Conservation (phyloP, 78 protist species). For the Dictyostelium brefeldianum region DNA sequence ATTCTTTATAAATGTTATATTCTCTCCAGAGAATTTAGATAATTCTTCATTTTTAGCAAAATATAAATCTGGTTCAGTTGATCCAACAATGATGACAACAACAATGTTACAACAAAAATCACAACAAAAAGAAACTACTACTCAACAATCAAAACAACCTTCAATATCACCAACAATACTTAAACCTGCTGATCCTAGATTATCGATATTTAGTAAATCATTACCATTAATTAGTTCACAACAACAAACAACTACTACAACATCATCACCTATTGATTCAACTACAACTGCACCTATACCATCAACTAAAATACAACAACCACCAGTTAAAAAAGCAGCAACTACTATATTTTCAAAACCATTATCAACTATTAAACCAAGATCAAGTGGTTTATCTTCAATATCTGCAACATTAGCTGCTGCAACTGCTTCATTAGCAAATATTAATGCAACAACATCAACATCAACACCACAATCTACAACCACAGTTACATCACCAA, state of each 20-base stretch:
- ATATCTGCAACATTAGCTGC: conserved; percentile 8
- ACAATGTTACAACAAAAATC: not conserved
- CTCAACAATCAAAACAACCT: not conserved
- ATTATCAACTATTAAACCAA: not conserved
- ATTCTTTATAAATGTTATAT: not conserved
- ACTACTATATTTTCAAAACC: not conserved
- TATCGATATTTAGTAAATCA: not conserved
- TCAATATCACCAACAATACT: not conserved
- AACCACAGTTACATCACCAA: not conserved
- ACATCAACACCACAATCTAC: not conserved
- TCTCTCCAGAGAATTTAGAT: conserved; percentile 25
- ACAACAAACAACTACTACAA: not conserved
- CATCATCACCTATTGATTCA: not conserved
- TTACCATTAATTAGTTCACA: not conserved
- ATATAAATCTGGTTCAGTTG: not conserved
- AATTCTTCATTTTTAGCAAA: not conserved
- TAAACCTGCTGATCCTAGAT: conserved; percentile 29
- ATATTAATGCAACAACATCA: not conserved
- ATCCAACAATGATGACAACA: not conserved
- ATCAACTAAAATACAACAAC: not conserved
- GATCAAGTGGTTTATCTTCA: not conserved
- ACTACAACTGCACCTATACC: not conserved
- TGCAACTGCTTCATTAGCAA: not conserved
- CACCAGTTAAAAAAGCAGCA: not conserved
- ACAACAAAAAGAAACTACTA: not conserved